Percentiles rank a stretch among this genome's conserved stretches.
These are phyloP conservation scores for Ceratocystis eucalypticola DNA, from an alignment of 2,329 filamentous ascomycete species.

Conservation along the genomic window DNA sequence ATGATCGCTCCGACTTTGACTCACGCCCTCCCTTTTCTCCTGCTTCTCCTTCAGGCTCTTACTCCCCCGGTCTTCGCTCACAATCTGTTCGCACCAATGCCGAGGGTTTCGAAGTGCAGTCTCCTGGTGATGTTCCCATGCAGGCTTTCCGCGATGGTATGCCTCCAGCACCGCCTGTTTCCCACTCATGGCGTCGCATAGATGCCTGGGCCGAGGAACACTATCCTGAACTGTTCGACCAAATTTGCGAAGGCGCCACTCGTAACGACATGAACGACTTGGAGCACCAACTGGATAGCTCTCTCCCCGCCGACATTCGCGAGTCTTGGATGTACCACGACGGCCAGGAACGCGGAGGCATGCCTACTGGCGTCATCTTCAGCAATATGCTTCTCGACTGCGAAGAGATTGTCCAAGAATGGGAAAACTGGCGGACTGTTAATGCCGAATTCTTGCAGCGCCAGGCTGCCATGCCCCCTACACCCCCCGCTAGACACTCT, in stretches of 20 bases:
- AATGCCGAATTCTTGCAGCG: constrained; percentile 74
- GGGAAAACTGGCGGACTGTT: constrained; percentile 89
- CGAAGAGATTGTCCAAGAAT: constrained; percentile 95
- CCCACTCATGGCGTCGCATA: constrained; percentile 87
- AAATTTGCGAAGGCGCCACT: constrained; percentile 83
- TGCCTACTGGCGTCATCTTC: constrained; percentile 85
- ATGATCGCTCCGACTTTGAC: constrained; percentile 32
- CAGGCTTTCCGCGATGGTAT: constrained; percentile 87
- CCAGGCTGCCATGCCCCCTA: constrained; percentile 25
- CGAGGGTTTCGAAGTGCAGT: constrained; percentile 55
- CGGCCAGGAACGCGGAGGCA: constrained; percentile 88
- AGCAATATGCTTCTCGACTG: constrained; percentile 92
- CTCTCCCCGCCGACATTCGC: constrained; percentile 80
- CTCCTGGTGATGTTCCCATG: constrained; percentile 81
- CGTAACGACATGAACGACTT: constrained; percentile 92
- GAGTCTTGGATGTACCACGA: constrained; percentile 87
- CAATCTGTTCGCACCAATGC: constrained; percentile 52
- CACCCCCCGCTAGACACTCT: constrained; percentile 41
- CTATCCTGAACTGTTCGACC: constrained; percentile 87
- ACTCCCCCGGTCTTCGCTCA: constrained; percentile 84
- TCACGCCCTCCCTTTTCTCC: constrained; percentile 30
- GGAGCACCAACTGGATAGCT: constrained; percentile 90
- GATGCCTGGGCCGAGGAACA: constrained; percentile 89
- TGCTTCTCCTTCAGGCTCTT: constrained; percentile 42
- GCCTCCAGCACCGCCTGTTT: constrained; percentile 74